Conservation (phyloP, 768 basidiomycete genomes). For the Lactarius quietus region DNA sequence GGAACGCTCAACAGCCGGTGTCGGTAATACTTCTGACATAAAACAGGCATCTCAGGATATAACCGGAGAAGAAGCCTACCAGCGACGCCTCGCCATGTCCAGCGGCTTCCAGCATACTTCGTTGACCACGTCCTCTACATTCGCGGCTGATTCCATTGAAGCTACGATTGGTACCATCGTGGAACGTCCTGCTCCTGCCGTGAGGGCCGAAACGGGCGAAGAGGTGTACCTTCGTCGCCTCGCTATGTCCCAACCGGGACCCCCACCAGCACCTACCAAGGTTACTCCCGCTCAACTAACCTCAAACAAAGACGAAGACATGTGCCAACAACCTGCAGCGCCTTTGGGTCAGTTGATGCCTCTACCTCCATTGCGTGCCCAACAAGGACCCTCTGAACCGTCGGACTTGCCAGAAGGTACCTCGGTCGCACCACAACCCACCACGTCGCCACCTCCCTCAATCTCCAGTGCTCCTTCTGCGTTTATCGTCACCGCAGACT, state of each 20-base stretch:
- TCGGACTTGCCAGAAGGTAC: constrained; percentile 61
- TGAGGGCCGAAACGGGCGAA: constrained; percentile 13
- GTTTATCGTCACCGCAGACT: constrained; percentile 28
- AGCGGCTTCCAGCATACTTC: constrained; percentile 28
- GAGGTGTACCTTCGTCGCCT: constrained; percentile 21
- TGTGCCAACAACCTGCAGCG: constrained; percentile 29
- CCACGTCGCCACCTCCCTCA: constrained; percentile 53
- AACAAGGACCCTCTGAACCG: constrained; percentile 26
- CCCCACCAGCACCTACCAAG: constrained; percentile 7
- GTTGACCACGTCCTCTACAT: constrained; percentile 5
- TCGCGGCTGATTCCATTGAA: background rate
- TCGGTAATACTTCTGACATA: constrained; percentile 27
- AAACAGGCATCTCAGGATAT: constrained; percentile 41
- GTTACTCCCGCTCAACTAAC: constrained; percentile 17
- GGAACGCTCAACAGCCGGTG: constrained; percentile 40
- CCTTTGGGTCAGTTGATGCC: constrained; percentile 29
- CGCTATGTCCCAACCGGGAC: constrained; percentile 10
- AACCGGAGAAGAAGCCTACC: constrained; percentile 79
- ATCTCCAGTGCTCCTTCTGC: constrained; percentile 38
- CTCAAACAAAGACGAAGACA: constrained; percentile 31
- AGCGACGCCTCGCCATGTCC: constrained; percentile 70
- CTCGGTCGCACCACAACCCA: constrained; percentile 60
- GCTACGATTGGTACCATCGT: background rate
- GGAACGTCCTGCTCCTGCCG: background rate
- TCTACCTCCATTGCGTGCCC: constrained; percentile 28